Percentiles rank a stretch among this genome's conserved stretches.
phyloP scores from a whole-genome alignment of 768 basidiomycete species.

The Suillus ampliporus region DNA sequence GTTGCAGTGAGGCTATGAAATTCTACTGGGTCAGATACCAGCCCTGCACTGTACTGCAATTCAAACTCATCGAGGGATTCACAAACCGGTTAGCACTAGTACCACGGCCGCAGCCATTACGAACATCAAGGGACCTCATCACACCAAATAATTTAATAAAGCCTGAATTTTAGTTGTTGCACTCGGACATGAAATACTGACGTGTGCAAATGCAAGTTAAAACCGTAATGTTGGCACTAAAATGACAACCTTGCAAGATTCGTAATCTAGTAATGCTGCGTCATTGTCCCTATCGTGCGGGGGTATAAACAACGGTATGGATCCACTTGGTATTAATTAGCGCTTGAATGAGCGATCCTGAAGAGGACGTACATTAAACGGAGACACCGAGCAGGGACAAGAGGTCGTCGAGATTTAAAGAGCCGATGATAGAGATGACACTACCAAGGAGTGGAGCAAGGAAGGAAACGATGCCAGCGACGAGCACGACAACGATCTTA shows the following conservation, averaged over 20 bases:
- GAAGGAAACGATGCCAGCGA: constrained; percentile 28
- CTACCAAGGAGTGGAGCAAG: constrained; percentile 27
- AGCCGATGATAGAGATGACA: constrained; percentile 24
- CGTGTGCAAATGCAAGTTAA: background rate
- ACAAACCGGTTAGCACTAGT: too few species aligned
- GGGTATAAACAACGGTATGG: constrained; percentile 3
- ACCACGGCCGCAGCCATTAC: too few species aligned
- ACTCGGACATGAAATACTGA: too few species aligned
- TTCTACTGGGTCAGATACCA: too few species aligned
- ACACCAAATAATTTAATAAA: too few species aligned
- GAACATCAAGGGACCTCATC: too few species aligned
- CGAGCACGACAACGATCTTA: constrained; percentile 17
- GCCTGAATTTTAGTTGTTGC: too few species aligned
- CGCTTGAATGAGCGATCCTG: too few species aligned
- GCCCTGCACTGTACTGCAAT: too few species aligned
- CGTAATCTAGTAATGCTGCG: background rate
- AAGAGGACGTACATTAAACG: constrained; percentile 14
- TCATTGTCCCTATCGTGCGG: background rate
- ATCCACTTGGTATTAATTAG: constrained; percentile 9
- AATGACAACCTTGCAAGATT: constrained; percentile 6
- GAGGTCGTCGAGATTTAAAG: constrained; percentile 28
- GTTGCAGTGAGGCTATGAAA: too few species aligned
- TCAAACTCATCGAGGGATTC: too few species aligned
- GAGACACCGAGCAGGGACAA: constrained; percentile 29
- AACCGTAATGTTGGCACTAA: background rate